These are phyloP conservation scores for Tetrahymena malaccensis DNA, from an alignment of 73 alveolate species.

Conservation along the genomic window DNA sequence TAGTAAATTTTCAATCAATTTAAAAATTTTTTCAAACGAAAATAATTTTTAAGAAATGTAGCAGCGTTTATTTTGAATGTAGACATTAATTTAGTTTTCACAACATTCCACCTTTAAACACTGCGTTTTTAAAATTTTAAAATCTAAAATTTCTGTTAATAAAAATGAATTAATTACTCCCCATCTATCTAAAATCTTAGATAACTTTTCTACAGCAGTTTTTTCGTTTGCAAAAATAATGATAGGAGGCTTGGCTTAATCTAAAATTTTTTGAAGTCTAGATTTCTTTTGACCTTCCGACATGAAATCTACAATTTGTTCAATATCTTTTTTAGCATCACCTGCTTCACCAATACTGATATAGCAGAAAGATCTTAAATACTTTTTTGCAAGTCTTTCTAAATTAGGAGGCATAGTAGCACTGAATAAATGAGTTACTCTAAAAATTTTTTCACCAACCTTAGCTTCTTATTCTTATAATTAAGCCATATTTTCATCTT, in stretches of 20 bases:
- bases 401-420: constrained; percentile 69
- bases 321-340: constrained; percentile 61
- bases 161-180: not conserved
- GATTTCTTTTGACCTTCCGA: constrained; percentile 44
- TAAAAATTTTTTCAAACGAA: not conserved
- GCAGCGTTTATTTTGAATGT: not conserved
- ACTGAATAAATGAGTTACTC: constrained; percentile 53
- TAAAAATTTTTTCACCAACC: constrained; percentile 24
- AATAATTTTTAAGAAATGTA: not conserved
- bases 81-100: not conserved
- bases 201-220: constrained; percentile 33
- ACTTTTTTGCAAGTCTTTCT: constrained; percentile 53
- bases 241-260: constrained; percentile 11
- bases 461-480: constrained; percentile 14
- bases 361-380: constrained; percentile 39
- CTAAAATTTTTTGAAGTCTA: constrained; percentile 31
- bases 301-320: constrained; percentile 47
- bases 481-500: constrained; percentile 28
- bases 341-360: constrained; percentile 77
- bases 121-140: not conserved
- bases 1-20: too few species aligned
- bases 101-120: not conserved
- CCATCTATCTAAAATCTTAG: constrained; percentile 20
- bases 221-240: constrained; percentile 34
- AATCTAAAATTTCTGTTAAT: not conserved